Evolutionary conservation across 31 red algal species (phyloP), one percentile per base, ranked within the genome.

Genomic region (Odonthalia washingtoniensis): DNA sequence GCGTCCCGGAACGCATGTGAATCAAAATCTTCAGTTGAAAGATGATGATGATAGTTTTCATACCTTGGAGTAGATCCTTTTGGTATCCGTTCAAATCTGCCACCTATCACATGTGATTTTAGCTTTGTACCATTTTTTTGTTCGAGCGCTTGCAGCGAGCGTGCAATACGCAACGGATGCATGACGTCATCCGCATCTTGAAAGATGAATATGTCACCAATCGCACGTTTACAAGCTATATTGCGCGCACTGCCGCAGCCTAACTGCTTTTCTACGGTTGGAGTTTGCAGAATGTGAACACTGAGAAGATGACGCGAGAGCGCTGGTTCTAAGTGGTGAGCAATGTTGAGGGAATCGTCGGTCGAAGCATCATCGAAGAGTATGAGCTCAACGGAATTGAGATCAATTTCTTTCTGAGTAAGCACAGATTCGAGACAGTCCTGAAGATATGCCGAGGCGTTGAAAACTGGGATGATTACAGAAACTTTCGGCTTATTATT

Each of bases 1-100:
- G 87, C 87, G 68, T 95, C 88, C 1, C 93, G 87, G 74, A 95
- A 95, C 1, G 93, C 88, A 70, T 86, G 72, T 16, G 83, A 74
- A 44, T 90, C 83, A 57, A 94, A 72, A 40, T 89, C 85, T 39
- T 60, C 63, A 5, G 77, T 87, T 14, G 27, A 45, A n/a, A 87
- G 4, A 21, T 76, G 65, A 32, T 39, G 39, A 57, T 95, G 93
- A 57, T 91, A 87, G 12, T 67, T 35, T 18, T 87, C 60, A 67
- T 95, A 95, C 32, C 93, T 74, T 24, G 93, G 93, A 41, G 93
- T 95, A 3, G 87, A 81, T 21, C 84, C 93, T 3, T 12, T 27
- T 12, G 93, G 93, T 18, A 91, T 70, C 49, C 93, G 82, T 3
- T 84, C 82, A 69, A 95, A 95, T 21, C 63, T 78, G 5, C 82